Percentiles rank a stretch among this genome's conserved stretches.
These are phyloP conservation scores for Quercus robur DNA, from an alignment of 306 rosid genomes.

Conservation along the genomic window DNA sequence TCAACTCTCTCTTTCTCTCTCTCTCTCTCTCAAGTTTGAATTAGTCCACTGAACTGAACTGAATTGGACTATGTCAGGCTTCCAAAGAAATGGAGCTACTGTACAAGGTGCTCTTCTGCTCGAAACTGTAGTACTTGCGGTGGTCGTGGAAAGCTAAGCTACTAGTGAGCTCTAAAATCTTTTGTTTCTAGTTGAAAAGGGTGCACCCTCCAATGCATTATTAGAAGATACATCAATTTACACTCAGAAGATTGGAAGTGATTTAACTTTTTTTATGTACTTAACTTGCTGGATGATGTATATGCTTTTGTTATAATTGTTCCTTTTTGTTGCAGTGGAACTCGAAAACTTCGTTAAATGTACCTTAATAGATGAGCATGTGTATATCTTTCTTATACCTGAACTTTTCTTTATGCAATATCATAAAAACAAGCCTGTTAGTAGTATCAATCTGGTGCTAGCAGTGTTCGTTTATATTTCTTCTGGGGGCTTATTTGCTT, in stretches of 20 bases:
- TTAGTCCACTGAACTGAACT: slow-evolving; percentile 14
- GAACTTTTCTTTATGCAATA: too few relatives aligned
- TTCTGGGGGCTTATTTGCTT: too few relatives aligned
- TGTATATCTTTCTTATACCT: too few relatives aligned
- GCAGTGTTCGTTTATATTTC: too few relatives aligned
- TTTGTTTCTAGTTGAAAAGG: neutral
- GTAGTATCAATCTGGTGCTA: too few relatives aligned
- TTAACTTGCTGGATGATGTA: neutral
- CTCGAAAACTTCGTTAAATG: too few relatives aligned
- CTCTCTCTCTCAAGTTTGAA: slow-evolving; percentile 5
- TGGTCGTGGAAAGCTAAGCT: slow-evolving; percentile 74
- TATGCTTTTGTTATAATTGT: neutral
- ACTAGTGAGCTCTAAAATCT: slow-evolving; percentile 28
- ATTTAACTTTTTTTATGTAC: neutral
- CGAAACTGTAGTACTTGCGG: slow-evolving; percentile 71
- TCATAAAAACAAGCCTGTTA: too few relatives aligned
- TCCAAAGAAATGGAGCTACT: slow-evolving; percentile 98
- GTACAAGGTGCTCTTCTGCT: slow-evolving; percentile 82
- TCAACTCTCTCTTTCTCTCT: neutral
- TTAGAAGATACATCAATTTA: neutral
- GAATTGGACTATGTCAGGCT: slow-evolving; percentile 46
- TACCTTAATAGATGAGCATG: too few relatives aligned
- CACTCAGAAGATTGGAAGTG: slow-evolving; percentile 20
- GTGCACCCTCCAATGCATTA: neutral
- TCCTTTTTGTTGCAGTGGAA: too few relatives aligned